Evolutionary conservation across 495 filamentous ascomycete genomes (phyloP).

Genomic region (Xylaria castorea): DNA sequence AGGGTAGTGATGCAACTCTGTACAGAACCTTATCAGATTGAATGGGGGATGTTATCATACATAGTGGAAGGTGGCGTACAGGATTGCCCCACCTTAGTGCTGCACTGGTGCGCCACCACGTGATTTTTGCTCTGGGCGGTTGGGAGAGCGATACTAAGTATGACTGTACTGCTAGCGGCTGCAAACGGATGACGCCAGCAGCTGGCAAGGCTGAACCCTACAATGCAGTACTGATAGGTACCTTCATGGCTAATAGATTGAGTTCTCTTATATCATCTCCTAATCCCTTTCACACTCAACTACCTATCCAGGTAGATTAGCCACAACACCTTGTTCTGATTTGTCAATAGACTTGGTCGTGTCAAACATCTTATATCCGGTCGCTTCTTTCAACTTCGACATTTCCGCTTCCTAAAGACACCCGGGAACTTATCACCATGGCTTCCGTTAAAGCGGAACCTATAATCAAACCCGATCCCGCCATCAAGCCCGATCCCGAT

Average conservation of each 20-base stretch:
- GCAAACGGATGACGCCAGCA: constrained; percentile 24
- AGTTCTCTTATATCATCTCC: constrained; percentile 5
- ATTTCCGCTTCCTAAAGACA: not conserved
- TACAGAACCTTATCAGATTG: not conserved
- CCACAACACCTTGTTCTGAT: not conserved
- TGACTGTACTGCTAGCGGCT: not conserved
- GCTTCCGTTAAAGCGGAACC: constrained; percentile 38
- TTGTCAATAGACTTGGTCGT: not conserved
- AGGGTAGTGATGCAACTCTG: not conserved
- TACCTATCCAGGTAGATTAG: too few relatives aligned
- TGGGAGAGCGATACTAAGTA: too few relatives aligned
- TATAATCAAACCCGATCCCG: constrained; percentile 52
- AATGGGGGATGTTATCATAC: not conserved
- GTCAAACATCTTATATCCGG: not conserved
- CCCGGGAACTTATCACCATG: constrained; percentile 29
- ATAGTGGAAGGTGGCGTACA: not conserved
- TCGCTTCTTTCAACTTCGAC: not conserved
- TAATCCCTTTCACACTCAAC: not conserved
- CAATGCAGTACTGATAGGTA: too few relatives aligned
- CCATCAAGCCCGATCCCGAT: constrained; percentile 51
- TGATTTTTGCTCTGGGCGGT: not conserved
- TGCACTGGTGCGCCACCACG: not conserved
- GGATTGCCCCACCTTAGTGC: constrained; percentile 15
- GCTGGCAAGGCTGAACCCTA: constrained; percentile 20
- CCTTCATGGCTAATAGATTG: too few relatives aligned